phyloP scores from a whole-genome alignment of 129 eudicot genomes.

The Pulicaria dysenterica region DNA sequence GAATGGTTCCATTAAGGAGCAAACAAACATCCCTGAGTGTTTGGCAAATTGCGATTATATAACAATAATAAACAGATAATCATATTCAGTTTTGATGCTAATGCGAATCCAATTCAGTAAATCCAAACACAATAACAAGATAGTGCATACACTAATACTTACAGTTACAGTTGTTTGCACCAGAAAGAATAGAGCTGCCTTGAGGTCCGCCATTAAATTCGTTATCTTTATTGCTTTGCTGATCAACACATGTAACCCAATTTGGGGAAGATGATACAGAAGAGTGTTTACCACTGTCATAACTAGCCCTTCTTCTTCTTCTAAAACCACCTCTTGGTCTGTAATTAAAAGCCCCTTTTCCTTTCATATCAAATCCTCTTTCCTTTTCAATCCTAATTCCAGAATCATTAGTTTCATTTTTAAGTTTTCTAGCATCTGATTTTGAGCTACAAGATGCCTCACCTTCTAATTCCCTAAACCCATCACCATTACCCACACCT shows the following conservation, averaged over 20 bases:
- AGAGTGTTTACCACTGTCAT: constrained; percentile 40
- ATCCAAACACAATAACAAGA: no score
- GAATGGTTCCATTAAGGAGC: no score
- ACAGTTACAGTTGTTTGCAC: constrained; percentile 35
- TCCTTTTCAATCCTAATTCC: constrained; percentile 22
- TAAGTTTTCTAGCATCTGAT: constrained; percentile 45
- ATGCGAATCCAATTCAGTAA: no score
- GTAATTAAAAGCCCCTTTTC: constrained; percentile 57
- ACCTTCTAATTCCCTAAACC: constrained; percentile 49
- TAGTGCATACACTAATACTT: constrained; percentile 25
- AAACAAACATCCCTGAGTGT: no score
- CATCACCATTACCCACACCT: constrained; percentile 12
- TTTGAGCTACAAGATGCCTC: constrained; percentile 74
- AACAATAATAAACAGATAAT: no score
- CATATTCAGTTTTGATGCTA: no score
- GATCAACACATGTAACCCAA: constrained; percentile 39
- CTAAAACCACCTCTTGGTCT: constrained; percentile 48
- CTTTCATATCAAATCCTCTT: constrained; percentile 66
- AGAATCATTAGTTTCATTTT: constrained; percentile 27
- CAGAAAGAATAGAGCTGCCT: constrained; percentile 27
- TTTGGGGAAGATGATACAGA: constrained; percentile 43
- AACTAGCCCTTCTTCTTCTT: constrained; percentile 46
- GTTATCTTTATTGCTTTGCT: constrained; percentile 27
- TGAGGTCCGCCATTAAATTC: constrained; percentile 20
- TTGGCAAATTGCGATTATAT: no score